Percentiles rank a stretch among this genome's conserved stretches.
These are phyloP conservation scores for Colletotrichum magnum DNA, from an alignment of 2,329 filamentous ascomycete genomes.

Conservation along the genomic window DNA sequence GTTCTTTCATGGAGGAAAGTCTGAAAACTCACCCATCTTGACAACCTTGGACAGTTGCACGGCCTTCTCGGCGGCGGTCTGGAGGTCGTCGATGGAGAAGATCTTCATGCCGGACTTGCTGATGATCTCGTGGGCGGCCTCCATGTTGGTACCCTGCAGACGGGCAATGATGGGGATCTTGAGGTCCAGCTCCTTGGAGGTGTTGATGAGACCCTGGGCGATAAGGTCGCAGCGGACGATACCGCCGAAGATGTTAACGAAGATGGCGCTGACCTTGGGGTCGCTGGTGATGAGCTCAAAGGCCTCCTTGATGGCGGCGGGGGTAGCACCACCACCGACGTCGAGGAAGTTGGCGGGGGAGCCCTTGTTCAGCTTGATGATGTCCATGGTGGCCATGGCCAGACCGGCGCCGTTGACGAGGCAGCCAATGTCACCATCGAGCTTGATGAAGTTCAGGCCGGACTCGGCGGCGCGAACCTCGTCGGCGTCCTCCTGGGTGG, in stretches of 20 bases:
- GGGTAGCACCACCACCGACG: slow-evolving; percentile 97
- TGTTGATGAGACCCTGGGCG: slow-evolving; percentile 94
- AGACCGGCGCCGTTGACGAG: slow-evolving; percentile 99
- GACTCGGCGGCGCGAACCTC: slow-evolving; percentile 95
- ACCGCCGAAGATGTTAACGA: slow-evolving; percentile 99
- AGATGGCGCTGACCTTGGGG: slow-evolving; percentile 97
- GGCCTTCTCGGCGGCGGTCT: slow-evolving; percentile 96
- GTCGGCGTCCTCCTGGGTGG: slow-evolving; percentile 95
- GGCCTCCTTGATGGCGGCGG: slow-evolving; percentile 95
- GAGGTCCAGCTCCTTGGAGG: slow-evolving; percentile 94
- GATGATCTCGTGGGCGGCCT: slow-evolving; percentile 91
- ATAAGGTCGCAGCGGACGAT: slow-evolving; percentile 99
- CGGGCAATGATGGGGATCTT: slow-evolving; percentile 97
- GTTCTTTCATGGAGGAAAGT: neutral
- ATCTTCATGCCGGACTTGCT: slow-evolving; percentile 99
- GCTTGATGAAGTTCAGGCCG: slow-evolving; percentile 99
- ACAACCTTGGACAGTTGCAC: slow-evolving; percentile 99
- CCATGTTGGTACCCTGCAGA: slow-evolving; percentile 98
- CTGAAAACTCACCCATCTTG: slow-evolving; percentile 84
- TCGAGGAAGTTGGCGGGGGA: slow-evolving; percentile 98
- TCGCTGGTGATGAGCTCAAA: slow-evolving; percentile 99
- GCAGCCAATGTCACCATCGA: slow-evolving; percentile 99
- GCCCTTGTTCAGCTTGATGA: slow-evolving; percentile 99
- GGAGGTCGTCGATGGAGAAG: slow-evolving; percentile 98
- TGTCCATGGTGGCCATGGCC: slow-evolving; percentile 99